These are phyloP conservation scores for Penicillium alfredii DNA, from an alignment of 495 filamentous ascomycete species.

Conservation along the genomic window DNA sequence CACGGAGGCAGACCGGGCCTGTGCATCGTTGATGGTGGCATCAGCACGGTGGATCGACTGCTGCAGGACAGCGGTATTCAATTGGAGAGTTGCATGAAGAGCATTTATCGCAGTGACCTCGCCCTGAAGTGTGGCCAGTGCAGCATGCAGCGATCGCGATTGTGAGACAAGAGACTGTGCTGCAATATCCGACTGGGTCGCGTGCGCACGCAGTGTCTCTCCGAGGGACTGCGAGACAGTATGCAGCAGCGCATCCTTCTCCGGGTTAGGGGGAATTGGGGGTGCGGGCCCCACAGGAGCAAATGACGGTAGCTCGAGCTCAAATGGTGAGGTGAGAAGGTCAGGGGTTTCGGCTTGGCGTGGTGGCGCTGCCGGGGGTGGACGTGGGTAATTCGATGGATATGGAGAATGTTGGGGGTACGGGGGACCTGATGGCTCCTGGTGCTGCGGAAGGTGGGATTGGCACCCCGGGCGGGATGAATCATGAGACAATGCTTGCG, in stretches of 20 bases:
- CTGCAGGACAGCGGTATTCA: conserved; percentile 73
- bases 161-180: conserved; percentile 72
- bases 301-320: conserved; percentile 55
- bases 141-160: conserved; percentile 64
- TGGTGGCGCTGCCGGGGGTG: conserved; percentile 22
- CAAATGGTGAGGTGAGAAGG: conserved; percentile 64
- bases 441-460: conserved; percentile 14
- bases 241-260: conserved; percentile 83
- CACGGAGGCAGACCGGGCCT: conserved; percentile 38
- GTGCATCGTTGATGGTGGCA: conserved; percentile 61
- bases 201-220: conserved; percentile 56
- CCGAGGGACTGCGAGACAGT: conserved; percentile 66
- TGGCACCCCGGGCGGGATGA: conserved; percentile 19
- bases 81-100: conserved; percentile 60
- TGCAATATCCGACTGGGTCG: conserved; percentile 61
- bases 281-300: conserved; percentile 58
- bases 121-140: conserved; percentile 58
- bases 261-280: conserved; percentile 90
- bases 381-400: conserved; percentile 11
- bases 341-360: conserved; percentile 54
- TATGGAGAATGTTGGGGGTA: conserved; percentile 17
- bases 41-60: conserved; percentile 74
- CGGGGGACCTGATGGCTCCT: conserved; percentile 12
- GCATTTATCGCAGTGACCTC: conserved; percentile 66
- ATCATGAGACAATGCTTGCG: conserved; percentile 4